Base-by-base conservation (phyloP, 768 basidiomycete genomes). In the Hygrocybe coccinea region DNA sequence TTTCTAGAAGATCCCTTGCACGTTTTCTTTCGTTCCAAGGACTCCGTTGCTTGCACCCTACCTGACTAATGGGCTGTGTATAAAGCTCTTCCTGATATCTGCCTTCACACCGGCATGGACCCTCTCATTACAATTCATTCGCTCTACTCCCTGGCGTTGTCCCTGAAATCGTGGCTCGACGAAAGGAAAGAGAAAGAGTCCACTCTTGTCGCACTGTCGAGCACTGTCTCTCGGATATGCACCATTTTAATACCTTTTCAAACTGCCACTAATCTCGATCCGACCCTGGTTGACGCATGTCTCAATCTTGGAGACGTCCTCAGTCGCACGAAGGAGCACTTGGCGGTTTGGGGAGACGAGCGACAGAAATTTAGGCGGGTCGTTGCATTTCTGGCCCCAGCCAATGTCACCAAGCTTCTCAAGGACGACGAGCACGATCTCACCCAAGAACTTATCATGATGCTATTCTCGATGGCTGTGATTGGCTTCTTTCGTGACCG, bases 361-460 rank as follows among this genome's bases (percentile, higher is more conserved):
- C 56, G 56, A 21, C 46, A 21, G 46, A 47, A 15, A 12, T 15
- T 17, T 15, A 15, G 17, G 11, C 55, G 52, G 29, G 41, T 64
- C 7, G 11, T 66, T 3, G 60, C 59, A 1, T 65, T 68, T 33
- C 34, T 67, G 21, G 58, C 52, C 34, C 69, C 69, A 4, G 54
- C 56, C 2, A 56, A 52, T 11, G 51, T 62, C 2, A 47, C 65
- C 14, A 56, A 61, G 19, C 51, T 59, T 21, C 47, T 70, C 35
- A 61, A 59, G 19, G 63, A 65, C 12, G 67, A 70, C 35, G 62
- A 63, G 49, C 53, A 57, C 19, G 55, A 56, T 44, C 50, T 68
- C 21, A 59, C 58, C 22, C 61, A 64, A 49, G 64, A 66, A 45
- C 55, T 70, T 3, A 56, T 62, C 4, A 43, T 70, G 15, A 50